A percentile compares a stretch with the other conserved stretches of the same genome.
Conservation (phyloP, 768 basidiomycete genomes). For the Suillus decipiens region DNA sequence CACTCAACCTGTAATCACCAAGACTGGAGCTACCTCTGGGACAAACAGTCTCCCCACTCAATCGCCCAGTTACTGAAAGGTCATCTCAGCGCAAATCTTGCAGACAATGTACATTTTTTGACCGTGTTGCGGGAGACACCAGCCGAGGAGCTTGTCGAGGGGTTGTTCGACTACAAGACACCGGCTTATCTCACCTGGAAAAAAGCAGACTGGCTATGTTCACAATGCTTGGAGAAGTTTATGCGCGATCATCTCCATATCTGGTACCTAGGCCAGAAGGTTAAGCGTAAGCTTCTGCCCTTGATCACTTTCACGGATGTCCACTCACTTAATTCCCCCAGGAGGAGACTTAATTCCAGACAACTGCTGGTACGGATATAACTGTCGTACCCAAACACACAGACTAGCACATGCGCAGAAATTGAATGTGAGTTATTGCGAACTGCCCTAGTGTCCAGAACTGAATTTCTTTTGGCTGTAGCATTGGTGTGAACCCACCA, state of each 20-base stretch:
- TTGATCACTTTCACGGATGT: neutral
- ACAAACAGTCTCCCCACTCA: constrained; percentile 1
- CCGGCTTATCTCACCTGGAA: constrained; percentile 28
- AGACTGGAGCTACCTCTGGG: constrained; percentile 23
- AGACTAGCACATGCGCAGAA: constrained; percentile 6
- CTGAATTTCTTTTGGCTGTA: neutral
- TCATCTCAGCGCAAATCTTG: constrained; percentile 11
- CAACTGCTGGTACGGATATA: constrained; percentile 37
- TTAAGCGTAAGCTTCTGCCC: constrained; percentile 18
- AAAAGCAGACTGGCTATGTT: constrained; percentile 34
- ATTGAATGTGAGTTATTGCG: neutral
- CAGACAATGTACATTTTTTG: constrained; percentile 10
- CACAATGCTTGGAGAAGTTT: constrained; percentile 28
- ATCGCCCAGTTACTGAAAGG: constrained; percentile 12
- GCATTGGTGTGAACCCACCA: constrained; percentile 2
- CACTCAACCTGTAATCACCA: neutral
- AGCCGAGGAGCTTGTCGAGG: constrained; percentile 16
- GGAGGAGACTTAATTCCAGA: constrained; percentile 16
- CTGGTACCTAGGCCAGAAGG: constrained; percentile 28
- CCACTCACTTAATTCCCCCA: neutral
- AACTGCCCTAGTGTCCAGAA: neutral
- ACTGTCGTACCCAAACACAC: constrained; percentile 32
- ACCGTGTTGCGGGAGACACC: constrained; percentile 13
- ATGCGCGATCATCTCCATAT: constrained; percentile 28
- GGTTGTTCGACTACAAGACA: constrained; percentile 22